These are phyloP conservation scores for Albatrellus ellisii DNA, from an alignment of 768 basidiomycete species.

Conservation along the genomic window DNA sequence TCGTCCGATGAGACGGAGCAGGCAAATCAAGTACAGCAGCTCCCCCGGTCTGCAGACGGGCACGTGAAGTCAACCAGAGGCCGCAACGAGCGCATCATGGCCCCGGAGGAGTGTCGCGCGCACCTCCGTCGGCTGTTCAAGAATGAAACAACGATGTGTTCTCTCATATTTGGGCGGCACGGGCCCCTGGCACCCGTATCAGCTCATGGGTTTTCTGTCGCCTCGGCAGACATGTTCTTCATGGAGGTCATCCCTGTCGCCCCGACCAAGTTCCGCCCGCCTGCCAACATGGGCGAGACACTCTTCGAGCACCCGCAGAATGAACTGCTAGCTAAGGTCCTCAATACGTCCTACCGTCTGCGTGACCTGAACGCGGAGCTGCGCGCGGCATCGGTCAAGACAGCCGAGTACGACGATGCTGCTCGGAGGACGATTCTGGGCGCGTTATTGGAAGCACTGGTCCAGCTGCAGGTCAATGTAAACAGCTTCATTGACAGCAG, in stretches of 20 bases:
- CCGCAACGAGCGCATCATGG: constrained; percentile 80
- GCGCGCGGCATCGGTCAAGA: constrained; percentile 47
- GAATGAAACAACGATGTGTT: constrained; percentile 73
- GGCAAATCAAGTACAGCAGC: constrained; percentile 22
- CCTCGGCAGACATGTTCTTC: constrained; percentile 95
- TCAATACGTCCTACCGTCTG: constrained; percentile 69
- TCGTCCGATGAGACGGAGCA: constrained; percentile 29
- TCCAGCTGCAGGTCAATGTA: constrained; percentile 88
- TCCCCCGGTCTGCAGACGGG: constrained; percentile 49
- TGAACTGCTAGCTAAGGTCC: constrained; percentile 68
- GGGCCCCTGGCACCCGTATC: constrained; percentile 64
- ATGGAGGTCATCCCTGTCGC: constrained; percentile 84
- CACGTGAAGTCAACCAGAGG: constrained; percentile 65
- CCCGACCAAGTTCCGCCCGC: constrained; percentile 93
- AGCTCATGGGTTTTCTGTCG: constrained; percentile 46
- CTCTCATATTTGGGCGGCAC: constrained; percentile 85
- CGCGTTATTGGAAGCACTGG: constrained; percentile 62
- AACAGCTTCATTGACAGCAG: constrained; percentile 96
- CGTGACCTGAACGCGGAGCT: constrained; percentile 65
- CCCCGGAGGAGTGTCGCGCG: constrained; percentile 87
- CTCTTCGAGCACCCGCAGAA: constrained; percentile 97
- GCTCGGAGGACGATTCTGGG: constrained; percentile 45
- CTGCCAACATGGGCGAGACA: constrained; percentile 81
- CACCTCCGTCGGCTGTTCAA: constrained; percentile 82
- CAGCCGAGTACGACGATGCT: constrained; percentile 32